Base-by-base conservation (phyloP, 2,329 filamentous ascomycete species). In the Leptographium lundbergii region DNA sequence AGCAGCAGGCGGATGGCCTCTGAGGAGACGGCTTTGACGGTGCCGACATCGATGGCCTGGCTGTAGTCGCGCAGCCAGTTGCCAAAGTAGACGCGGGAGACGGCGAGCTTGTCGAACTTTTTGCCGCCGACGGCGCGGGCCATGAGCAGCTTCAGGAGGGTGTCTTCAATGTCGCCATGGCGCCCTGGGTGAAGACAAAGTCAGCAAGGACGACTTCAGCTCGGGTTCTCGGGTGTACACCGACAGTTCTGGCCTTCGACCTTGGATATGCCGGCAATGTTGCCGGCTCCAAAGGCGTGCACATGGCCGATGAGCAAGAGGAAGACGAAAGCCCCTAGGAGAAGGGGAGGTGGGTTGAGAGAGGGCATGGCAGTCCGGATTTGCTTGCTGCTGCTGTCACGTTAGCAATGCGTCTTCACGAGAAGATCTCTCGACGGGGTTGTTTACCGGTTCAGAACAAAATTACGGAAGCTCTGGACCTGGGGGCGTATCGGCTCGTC, bases 61-160 rank as follows among this genome's bases (percentile, higher is more conserved):
- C 88, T 94, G 73, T 96, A 96, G 73, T 96, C 91, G 61, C 81
- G 83, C 39, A 96, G 82, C 91, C 91, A 96, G 76, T 96, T 96
- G 64, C 91, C 91, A 75, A 96, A 96, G 76, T 96, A 96, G 63
- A 95, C 88, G 62, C 91, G 84, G 63, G 91, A 88, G 63, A 96
- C 88, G 69, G 86, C 87, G 68, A 95, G 82, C 75, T 94, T 94
- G 76, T 81, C 84, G 74, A 95, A 96, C 68, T 91, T 95, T 77
- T 91, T 91, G 63, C 81, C 81, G 63, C 75, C 75, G 24, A 82
- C 83, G 45, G 79, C 78, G 61, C 80, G 78, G 51, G 84, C 82
- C 69, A 87, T 81, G 54, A 74, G 63, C 59, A 96, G 77, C 61
- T 81, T 85, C 61, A 95, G 82, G 59, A 96, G 83, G 39, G 87